Base-by-base conservation (phyloP, 2,329 filamentous ascomycete species). In the Beauveria medogensis region DNA sequence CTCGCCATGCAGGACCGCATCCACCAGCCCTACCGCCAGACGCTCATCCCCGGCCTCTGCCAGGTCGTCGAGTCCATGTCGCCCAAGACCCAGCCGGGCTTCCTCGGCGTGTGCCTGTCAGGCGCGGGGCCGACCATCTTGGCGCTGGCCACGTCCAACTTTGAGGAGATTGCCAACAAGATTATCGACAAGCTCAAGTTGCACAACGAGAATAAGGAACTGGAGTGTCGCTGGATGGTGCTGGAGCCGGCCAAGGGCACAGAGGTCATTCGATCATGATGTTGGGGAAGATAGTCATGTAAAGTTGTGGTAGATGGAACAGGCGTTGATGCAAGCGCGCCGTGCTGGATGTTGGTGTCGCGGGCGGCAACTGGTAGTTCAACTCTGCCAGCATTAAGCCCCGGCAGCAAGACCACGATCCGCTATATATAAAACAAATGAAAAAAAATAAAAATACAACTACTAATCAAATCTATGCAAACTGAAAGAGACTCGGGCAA, bases 1-100 rank as follows among this genome's bases (percentile, higher is more conserved):
- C 86, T 95, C 53, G 93, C 92, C 52, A 99, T 99, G 94, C 94
- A 97, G 77, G 94, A 99, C 79, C 96, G 92, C 76, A 86, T 99
- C 63, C 94, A 99, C 77, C 94, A 99, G 75, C 94, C 92, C 48
- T 97, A 99, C 78, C 88, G 94, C 59, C 88, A 94, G 75, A 88
- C 84, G 2, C 83, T 99, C 64, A 96, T 99, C 67, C 94, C 94
- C 1, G 94, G 93, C 0, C 82, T 99, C 61, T 89, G 90, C 18
- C 89, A 96, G 71, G 93, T 99, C 59, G 85, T 99, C 57, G 85
- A 91, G 72, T 93, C 89, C 63, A 92, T 97, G 79, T 96, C 90
- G 12, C 94, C 93, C 30, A 83, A 85, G 70, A 89, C 89, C 5
- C 91, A 97, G 72, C 87, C 90, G 2, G 94, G 94, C 6, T 84